Percentiles rank a stretch among this genome's conserved stretches.
phyloP scores from a whole-genome alignment of 2,329 filamentous ascomycete genomes.

The Curvularia verruculosa region DNA sequence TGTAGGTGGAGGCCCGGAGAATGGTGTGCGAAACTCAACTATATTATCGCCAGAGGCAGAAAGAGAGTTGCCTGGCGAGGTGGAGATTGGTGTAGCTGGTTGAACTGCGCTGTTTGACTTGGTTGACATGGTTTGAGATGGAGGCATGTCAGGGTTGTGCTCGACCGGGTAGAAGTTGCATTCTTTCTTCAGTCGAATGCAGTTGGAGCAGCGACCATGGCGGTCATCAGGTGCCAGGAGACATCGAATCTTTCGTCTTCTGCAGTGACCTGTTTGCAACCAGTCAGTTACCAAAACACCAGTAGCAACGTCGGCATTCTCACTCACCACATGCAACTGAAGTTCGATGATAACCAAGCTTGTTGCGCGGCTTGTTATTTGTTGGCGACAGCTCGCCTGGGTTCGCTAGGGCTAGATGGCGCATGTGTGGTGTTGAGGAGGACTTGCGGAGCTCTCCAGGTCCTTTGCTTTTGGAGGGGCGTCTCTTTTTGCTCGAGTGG shows the following conservation, averaged over 20 bases:
- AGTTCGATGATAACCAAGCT: constrained; percentile 92
- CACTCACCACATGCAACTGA: constrained; percentile 93
- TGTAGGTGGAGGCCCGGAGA: constrained; percentile 22
- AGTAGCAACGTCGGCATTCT: neutral
- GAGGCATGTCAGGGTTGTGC: constrained; percentile 64
- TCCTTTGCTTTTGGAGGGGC: constrained; percentile 49
- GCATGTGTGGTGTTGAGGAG: constrained; percentile 57
- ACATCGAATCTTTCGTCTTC: constrained; percentile 91
- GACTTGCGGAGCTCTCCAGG: constrained; percentile 51
- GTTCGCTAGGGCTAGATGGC: constrained; percentile 47
- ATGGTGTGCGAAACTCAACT: constrained; percentile 42
- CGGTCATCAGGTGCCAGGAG: constrained; percentile 74
- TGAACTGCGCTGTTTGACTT: constrained; percentile 53
- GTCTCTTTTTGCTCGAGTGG: constrained; percentile 44
- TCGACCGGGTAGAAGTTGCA: constrained; percentile 93
- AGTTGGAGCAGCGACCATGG: constrained; percentile 84
- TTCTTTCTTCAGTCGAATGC: constrained; percentile 91
- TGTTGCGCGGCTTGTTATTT: constrained; percentile 79
- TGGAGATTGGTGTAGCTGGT: constrained; percentile 56
- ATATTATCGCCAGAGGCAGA: constrained; percentile 35
- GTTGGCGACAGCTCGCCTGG: constrained; percentile 54
- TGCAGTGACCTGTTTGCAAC: constrained; percentile 74
- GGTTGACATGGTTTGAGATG: constrained; percentile 50
- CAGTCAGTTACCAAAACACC: constrained; percentile 22
- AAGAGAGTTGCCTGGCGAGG: constrained; percentile 52